Conservation (phyloP, 805 yeast genomes). For the Saturnispora quitensis region DNA sequence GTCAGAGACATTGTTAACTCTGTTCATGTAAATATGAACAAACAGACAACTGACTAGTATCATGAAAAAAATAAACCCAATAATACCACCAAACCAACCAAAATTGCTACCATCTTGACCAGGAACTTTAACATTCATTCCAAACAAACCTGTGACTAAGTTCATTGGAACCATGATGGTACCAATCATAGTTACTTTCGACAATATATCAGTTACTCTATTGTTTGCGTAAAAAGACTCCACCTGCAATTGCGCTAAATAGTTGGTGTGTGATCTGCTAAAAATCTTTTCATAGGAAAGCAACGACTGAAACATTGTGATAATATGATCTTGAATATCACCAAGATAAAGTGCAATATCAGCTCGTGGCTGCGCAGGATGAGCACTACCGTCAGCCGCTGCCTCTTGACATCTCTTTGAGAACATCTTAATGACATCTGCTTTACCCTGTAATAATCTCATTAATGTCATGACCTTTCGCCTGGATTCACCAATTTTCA, state of each 20-base stretch:
- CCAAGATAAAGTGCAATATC: constrained; percentile 90
- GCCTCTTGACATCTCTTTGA: constrained; percentile 90
- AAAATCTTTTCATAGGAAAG: constrained; percentile 88
- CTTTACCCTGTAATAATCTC: constrained; percentile 85
- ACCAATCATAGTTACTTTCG: constrained; percentile 85
- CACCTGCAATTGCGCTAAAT: constrained; percentile 88
- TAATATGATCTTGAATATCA: constrained; percentile 94
- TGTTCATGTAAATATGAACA: constrained; percentile 22
- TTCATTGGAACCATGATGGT: constrained; percentile 86
- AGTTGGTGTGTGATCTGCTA: constrained; percentile 84
- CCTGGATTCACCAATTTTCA: constrained; percentile 80
- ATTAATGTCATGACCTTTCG: constrained; percentile 86
- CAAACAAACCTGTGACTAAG: constrained; percentile 83
- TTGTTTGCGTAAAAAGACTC: constrained; percentile 82
- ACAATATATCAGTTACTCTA: constrained; percentile 75
- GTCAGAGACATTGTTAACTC: constrained; percentile 13
- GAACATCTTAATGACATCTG: constrained; percentile 93
- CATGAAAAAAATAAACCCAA: constrained; percentile 23
- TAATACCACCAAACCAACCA: constrained; percentile 45
- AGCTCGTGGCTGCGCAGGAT: constrained; percentile 59
- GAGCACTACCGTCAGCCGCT: constrained; percentile 19
- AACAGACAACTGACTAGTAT: constrained; percentile 16
- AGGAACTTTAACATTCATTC: constrained; percentile 90
- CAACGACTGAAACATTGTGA: constrained; percentile 90
- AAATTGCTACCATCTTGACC: constrained; percentile 39